These are phyloP conservation scores for Xylariaceae sp. DNA, from an alignment of 2,329 filamentous ascomycete species.

Conservation along the genomic window DNA sequence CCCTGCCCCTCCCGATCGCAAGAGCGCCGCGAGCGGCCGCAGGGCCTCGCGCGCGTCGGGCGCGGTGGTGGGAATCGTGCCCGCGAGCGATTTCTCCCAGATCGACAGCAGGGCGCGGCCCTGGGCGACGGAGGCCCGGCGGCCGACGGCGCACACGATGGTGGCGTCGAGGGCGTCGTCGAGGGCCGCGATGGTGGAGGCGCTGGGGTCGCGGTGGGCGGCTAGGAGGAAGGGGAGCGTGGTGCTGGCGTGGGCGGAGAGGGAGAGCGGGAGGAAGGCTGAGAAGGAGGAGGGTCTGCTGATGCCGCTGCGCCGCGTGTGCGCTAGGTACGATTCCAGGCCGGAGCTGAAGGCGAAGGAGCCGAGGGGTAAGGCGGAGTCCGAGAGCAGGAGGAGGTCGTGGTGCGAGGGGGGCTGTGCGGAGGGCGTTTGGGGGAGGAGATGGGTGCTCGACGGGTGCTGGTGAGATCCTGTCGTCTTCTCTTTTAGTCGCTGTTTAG, in stretches of 20 bases:
- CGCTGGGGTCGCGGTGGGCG: constrained; percentile 56
- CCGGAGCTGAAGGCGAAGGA: constrained; percentile 88
- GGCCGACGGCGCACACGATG: constrained; percentile 76
- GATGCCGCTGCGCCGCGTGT: constrained; percentile 47
- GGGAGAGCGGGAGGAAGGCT: constrained; percentile 69
- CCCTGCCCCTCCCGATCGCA: constrained; percentile 9
- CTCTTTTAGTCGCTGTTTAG: constrained; percentile 36
- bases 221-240: constrained; percentile 75
- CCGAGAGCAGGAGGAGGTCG: constrained; percentile 75
- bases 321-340: constrained; percentile 79
- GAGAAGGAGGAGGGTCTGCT: constrained; percentile 53
- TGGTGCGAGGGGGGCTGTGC: constrained; percentile 52
- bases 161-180: constrained; percentile 79
- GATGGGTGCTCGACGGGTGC: no score
- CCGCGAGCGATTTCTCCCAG: constrained; percentile 79
- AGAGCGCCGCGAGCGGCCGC: constrained; percentile 24
- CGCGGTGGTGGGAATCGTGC: neutral
- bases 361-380: constrained; percentile 79
- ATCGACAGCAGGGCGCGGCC: constrained; percentile 74
- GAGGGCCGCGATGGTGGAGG: constrained; percentile 54
- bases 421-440: constrained; percentile 3
- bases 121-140: constrained; percentile 74
- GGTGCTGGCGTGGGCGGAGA: constrained; percentile 71
- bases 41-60: constrained; percentile 13
- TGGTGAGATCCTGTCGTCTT: neutral